Percentiles rank a stretch among this genome's conserved stretches.
Evolutionary conservation across 2,329 filamentous ascomycete species (phyloP).

Genomic region (Phialophora verrucosa): DNA sequence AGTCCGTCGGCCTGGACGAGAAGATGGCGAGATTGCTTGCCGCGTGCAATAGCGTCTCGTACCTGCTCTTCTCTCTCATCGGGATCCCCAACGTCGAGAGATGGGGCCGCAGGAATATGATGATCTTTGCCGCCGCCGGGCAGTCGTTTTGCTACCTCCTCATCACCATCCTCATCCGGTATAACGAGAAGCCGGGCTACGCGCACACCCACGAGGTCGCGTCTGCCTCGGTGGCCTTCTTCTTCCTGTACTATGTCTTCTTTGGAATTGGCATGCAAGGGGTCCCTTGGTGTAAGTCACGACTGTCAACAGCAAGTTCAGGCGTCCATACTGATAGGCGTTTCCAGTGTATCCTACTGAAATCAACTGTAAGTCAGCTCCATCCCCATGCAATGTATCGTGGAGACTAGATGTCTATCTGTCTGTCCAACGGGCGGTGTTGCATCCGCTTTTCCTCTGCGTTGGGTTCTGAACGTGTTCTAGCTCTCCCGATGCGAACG

Average conservation of each 20-base stretch:
- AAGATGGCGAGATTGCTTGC: slow-evolving; percentile 61
- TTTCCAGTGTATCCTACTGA: slow-evolving; percentile 53
- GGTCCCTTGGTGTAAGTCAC: slow-evolving; percentile 50
- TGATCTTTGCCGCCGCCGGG: slow-evolving; percentile 62
- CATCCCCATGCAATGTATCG: no score
- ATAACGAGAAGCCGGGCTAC: slow-evolving; percentile 48
- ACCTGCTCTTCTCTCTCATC: slow-evolving; percentile 56
- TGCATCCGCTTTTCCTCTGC: no score
- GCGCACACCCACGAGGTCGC: slow-evolving; percentile 35
- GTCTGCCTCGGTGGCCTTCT: slow-evolving; percentile 54
- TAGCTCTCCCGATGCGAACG: slow-evolving; percentile 53
- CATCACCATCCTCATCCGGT: slow-evolving; percentile 58
- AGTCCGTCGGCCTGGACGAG: slow-evolving; percentile 61
- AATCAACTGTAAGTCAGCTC: slow-evolving; percentile 48
- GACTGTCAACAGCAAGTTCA: no score
- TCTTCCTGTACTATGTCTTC: slow-evolving; percentile 62
- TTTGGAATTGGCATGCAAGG: slow-evolving; percentile 59
- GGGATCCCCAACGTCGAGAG: slow-evolving; percentile 57
- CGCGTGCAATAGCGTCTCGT: slow-evolving; percentile 59
- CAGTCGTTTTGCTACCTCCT: slow-evolving; percentile 60
- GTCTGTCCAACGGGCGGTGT: no score
- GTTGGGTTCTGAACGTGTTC: no score
- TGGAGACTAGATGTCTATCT: no score
- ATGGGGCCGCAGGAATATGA: slow-evolving; percentile 63
- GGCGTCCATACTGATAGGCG: slow-evolving; percentile 22